These are phyloP conservation scores for Paratrypanosoma confusum DNA, from an alignment of 208 protist genomes.

Conservation along the genomic window DNA sequence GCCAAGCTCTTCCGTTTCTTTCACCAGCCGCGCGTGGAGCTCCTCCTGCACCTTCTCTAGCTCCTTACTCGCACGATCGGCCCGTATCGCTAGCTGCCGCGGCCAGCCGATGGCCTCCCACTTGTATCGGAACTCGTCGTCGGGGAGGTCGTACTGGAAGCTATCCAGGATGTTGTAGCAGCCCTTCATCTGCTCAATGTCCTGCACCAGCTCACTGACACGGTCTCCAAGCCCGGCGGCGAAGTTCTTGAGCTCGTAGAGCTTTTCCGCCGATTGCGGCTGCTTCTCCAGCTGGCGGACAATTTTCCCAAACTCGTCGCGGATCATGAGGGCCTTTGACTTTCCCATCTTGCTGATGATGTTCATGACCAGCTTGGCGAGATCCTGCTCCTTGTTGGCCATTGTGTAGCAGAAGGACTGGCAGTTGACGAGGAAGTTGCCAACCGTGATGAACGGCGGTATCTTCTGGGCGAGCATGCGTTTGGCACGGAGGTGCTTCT, in stretches of 20 bases:
- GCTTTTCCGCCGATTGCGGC: conserved; percentile 81
- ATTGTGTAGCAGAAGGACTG: conserved; percentile 88
- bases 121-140: conserved; percentile 89
- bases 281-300: conserved; percentile 64
- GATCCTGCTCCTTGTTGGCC: conserved; percentile 88
- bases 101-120: conserved; percentile 93
- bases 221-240: conserved; percentile 73
- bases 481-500: conserved; percentile 81
- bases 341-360: conserved; percentile 83
- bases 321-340: conserved; percentile 49
- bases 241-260: conserved; percentile 86
- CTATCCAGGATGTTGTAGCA: conserved; percentile 91
- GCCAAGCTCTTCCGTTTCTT: conserved; percentile 90
- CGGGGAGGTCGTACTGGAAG: conserved; percentile 87
- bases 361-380: conserved; percentile 88
- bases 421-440: conserved; percentile 92
- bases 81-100: conserved; percentile 72
- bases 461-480: conserved; percentile 82
- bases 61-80: conserved; percentile 60
- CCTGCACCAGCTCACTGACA: conserved; percentile 50
- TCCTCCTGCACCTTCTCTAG: conserved; percentile 88
- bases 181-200: conserved; percentile 84
- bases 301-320: conserved; percentile 82
- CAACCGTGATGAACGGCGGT: conserved; percentile 85
- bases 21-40: conserved; percentile 82